Evolutionary conservation across 2,329 filamentous ascomycete species (phyloP), one percentile per base, ranked within the genome.

Genomic region (Sphaerulina musiva): DNA sequence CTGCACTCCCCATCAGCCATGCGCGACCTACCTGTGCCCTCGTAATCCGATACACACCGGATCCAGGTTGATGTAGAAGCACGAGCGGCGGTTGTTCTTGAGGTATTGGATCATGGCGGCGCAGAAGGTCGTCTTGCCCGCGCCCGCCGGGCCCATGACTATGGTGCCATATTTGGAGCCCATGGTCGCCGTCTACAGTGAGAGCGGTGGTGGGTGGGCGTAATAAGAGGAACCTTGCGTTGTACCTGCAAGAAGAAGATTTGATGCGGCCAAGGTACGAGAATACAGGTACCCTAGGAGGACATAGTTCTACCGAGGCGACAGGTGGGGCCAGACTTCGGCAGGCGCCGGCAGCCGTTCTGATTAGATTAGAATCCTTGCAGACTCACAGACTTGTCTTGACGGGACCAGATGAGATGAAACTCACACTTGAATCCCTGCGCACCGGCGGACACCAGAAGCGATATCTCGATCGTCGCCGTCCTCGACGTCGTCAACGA

Each of bases 51-150:
- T 51, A 51, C 48, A 51, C 48, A 51, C 48, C 48, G 48, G 48
- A 71, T 98, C 93, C 66, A 98, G 89, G 74, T 98, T 98, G 69
- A 98, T 86, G 74, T 97, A 98, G 79, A 95, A 95, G 72, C 87
- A 88, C 47, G 90, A 95, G n/a, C 91, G 59, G 87, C 89, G 87
- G 72, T 89, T 91, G 69, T 90, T 87, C 65, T 89, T 84, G 26
- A 97, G 84, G 68, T 97, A 89, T 57, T 93, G 90, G 70, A 97
- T 96, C 65, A 98, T 81, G 63, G 89, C 83, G 55, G 88, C 86
- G 77, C 90, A 96, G 73, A 98, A 98, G 58, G 93, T 98, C 29
- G 91, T 95, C 81, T 89, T 98, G 74, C 93, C 93, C 20, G 90
- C 91, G 89, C 91, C 93, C 17, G 93, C 92, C 57, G 92, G 93